phyloP scores from a whole-genome alignment of 805 yeast genomes.

The Metschnikowia aberdeeniae region DNA sequence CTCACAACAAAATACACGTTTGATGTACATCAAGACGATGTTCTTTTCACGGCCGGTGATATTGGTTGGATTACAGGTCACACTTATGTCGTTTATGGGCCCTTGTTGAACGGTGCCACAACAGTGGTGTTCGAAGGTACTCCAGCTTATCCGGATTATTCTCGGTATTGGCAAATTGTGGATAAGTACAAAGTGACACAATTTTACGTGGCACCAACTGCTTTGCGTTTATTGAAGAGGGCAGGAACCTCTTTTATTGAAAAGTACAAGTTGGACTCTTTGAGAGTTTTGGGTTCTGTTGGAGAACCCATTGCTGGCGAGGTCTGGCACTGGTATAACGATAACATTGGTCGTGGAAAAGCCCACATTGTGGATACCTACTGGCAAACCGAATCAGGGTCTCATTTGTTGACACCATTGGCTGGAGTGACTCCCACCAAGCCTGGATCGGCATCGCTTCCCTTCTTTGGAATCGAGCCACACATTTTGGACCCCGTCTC shows the following conservation, averaged over 20 bases:
- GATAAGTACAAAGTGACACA: constrained; percentile 90
- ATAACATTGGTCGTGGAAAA: constrained; percentile 81
- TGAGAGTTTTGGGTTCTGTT: constrained; percentile 92
- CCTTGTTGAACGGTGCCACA: constrained; percentile 79
- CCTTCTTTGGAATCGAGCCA: constrained; percentile 93
- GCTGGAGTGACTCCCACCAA: constrained; percentile 94
- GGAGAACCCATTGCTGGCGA: constrained; percentile 99
- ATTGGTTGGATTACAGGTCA: constrained; percentile 99
- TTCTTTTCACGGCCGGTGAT: constrained; percentile 95
- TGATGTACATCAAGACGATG: constrained; percentile 85
- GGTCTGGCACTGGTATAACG: constrained; percentile 98
- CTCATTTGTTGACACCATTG: constrained; percentile 89
- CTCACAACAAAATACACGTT: constrained; percentile 89
- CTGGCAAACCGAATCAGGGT: constrained; percentile 99
- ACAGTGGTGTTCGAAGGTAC: constrained; percentile 95
- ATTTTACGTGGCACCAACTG: constrained; percentile 98
- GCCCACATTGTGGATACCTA: constrained; percentile 93
- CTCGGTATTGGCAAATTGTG: constrained; percentile 95
- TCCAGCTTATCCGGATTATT: constrained; percentile 93
- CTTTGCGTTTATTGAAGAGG: constrained; percentile 81
- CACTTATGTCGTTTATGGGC: constrained; percentile 93
- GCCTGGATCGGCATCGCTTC: constrained; percentile 96
- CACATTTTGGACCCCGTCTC: constrained; percentile 89
- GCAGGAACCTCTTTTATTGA: constrained; percentile 84
- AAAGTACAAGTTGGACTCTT: constrained; percentile 75